Conservation (phyloP, 2,329 filamentous ascomycete genomes). For the Albifimbria verrucaria region DNA sequence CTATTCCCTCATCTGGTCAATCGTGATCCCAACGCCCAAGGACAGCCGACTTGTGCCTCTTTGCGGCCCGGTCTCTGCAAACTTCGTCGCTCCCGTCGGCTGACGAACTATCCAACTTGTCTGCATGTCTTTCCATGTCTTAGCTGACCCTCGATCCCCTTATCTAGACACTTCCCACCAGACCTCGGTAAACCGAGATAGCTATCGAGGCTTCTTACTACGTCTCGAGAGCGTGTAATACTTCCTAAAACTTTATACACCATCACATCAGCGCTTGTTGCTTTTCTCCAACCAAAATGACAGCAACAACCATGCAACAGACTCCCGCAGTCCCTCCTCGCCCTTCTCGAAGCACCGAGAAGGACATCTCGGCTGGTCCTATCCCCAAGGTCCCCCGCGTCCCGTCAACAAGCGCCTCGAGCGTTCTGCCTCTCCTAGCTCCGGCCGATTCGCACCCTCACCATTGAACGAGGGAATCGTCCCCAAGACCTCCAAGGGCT, state of each 20-base stretch:
- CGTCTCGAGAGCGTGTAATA: too few species aligned
- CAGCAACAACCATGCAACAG: conserved; percentile 46
- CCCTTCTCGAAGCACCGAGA: conserved; percentile 49
- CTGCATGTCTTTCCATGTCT: neutral
- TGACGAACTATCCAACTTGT: too few species aligned
- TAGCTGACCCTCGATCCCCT: neutral
- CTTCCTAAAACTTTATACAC: conserved; percentile 4
- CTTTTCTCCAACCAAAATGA: conserved; percentile 35
- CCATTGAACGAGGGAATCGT: conserved; percentile 73
- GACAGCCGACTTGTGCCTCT: too few species aligned
- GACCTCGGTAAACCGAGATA: neutral
- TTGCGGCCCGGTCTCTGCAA: too few species aligned
- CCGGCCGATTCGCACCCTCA: conserved; percentile 78
- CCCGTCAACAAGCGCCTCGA: conserved; percentile 68
- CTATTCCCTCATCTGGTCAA: too few species aligned
- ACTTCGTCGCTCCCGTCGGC: too few species aligned
- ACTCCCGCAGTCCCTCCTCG: conserved; percentile 56
- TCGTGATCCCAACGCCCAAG: too few species aligned
- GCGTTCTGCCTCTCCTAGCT: conserved; percentile 73
- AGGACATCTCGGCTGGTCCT: conserved; percentile 29
- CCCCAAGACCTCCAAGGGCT: conserved; percentile 39
- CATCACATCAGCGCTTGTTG: neutral
- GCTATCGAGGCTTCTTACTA: neutral
- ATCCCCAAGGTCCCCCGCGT: conserved; percentile 73
- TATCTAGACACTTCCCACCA: neutral